A percentile compares a stretch with the other conserved stretches of the same genome.
Evolutionary conservation across 805 yeast species (phyloP).

Genomic region (Torulaspora maleeae): DNA sequence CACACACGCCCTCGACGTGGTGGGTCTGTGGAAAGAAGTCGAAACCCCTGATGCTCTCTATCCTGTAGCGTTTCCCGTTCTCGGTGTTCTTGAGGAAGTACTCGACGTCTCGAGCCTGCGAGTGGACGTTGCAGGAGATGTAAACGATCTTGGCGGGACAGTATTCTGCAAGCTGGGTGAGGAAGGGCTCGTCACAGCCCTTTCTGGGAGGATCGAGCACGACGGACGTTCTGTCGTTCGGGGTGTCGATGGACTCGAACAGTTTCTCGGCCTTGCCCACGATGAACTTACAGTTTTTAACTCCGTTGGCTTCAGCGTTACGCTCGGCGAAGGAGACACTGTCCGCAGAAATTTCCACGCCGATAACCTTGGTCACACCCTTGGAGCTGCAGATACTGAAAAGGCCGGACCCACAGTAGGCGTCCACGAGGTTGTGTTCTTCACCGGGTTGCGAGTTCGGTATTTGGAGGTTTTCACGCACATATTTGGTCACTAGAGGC

Average conservation of each 20-base stretch:
- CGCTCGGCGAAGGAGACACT: slow-evolving; percentile 81
- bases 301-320: slow-evolving; percentile 72
- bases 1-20: slow-evolving; percentile 86
- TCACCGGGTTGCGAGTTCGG: slow-evolving; percentile 40
- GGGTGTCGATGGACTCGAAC: slow-evolving; percentile 72
- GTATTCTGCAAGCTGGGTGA: slow-evolving; percentile 79
- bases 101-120: slow-evolving; percentile 92
- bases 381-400: slow-evolving; percentile 82
- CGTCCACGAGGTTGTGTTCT: slow-evolving; percentile 77
- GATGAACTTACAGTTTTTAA: slow-evolving; percentile 75
- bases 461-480: slow-evolving; percentile 59
- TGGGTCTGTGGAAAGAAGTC: slow-evolving; percentile 96
- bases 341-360: slow-evolving; percentile 91
- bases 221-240: slow-evolving; percentile 73
- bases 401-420: slow-evolving; percentile 94
- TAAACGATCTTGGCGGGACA: slow-evolving; percentile 86
- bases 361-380: slow-evolving; percentile 79
- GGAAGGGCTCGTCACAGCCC: slow-evolving; percentile 87
- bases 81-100: slow-evolving; percentile 67
- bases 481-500: slow-evolving; percentile 78
- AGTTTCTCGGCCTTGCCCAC: slow-evolving; percentile 91
- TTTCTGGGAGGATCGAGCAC: slow-evolving; percentile 96
- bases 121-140: slow-evolving; percentile 94
- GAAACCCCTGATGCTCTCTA: slow-evolving; percentile 86
- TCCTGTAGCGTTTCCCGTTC: slow-evolving; percentile 55